Base-by-base conservation (phyloP, 1,284 basidiomycete species). In the Peniophora sp. region DNA sequence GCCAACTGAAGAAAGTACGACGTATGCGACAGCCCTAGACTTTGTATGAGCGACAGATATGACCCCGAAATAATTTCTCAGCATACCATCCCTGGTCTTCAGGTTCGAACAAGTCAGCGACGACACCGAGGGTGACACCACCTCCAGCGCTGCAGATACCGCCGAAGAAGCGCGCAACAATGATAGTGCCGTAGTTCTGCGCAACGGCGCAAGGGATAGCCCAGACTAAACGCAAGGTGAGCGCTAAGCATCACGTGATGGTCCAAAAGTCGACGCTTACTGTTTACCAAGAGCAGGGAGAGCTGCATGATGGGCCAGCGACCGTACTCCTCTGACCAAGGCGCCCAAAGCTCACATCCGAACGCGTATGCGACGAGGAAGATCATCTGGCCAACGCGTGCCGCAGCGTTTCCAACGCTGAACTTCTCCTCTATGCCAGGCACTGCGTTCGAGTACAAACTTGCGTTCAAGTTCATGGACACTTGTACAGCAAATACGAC, bases 391-490 rank as follows among this genome's bases (percentile, higher is more conserved):
- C 56, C 56, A 11, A 56, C 53, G 8, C 56, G 49, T 3, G 55
- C 56, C 3, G 55, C 50, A 32, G 51, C 55, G 41, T 43, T 17
- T 22, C 43, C 49, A 14, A 58, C 52, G 35, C 23, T 14, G 48
- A 58, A 58, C 14, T 54, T 41, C 9, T 53, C 53, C 3, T 53
- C 45, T 14, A 58, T 49, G 9, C 27, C 34, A 2, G 46, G 45
- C 19, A 54, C 51, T 12, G 52, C 55, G 36, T 58, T 58, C 20
- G 55, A 49, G 50, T 58, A 58, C 27, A 58, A 44, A 34, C 50
- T 49, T 6, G 56, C 50, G 55, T 58, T 58, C 23, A 58, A 49
- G 52, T 58, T 58, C 56, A 58, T 58, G 19, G 56, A 58, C 17
- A 52, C 49, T 44, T 58, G 56, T 12, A 58, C 55, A 48, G 47